A percentile compares a stretch with the other conserved stretches of the same genome.
Conservation (phyloP, 2,329 filamentous ascomycete genomes). For the Penicillium sp. region DNA sequence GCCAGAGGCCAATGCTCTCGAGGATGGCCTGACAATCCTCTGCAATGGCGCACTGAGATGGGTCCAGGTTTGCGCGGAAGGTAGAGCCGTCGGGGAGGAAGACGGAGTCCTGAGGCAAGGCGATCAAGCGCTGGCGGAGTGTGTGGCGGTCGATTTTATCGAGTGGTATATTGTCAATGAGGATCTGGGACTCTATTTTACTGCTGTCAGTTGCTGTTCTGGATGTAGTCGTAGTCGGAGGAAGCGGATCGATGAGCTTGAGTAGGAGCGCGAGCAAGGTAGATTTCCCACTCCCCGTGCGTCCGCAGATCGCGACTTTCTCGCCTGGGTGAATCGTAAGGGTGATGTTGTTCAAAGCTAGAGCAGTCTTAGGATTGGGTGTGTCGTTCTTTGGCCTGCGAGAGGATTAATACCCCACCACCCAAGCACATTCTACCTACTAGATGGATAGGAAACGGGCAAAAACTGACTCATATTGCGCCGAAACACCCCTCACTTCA, state of each 20-base stretch:
- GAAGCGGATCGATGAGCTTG: conserved; percentile 43
- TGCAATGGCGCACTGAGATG: conserved; percentile 17
- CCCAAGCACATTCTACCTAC: no score
- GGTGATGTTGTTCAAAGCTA: background rate
- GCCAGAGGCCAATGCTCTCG: no score
- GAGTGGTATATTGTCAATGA: conserved; percentile 16
- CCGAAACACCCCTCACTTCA: conserved; percentile 9
- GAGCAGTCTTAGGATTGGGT: no score
- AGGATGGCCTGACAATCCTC: no score
- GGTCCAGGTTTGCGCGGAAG: conserved; percentile 51
- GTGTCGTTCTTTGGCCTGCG: no score
- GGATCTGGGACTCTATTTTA: no score
- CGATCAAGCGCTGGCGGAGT: conserved; percentile 56
- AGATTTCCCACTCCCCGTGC: conserved; percentile 45
- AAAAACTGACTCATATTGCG: background rate
- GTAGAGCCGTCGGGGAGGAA: conserved; percentile 55
- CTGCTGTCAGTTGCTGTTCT: no score
- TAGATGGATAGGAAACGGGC: no score
- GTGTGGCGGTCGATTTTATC: conserved; percentile 45
- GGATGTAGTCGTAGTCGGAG: background rate
- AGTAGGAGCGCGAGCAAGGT: conserved; percentile 47
- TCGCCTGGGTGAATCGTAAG: conserved; percentile 10
- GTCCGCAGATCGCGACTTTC: conserved; percentile 23
- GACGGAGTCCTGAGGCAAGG: conserved; percentile 60
- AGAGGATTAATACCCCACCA: no score